Evolutionary conservation across 805 yeast genomes (phyloP), one percentile per base, ranked within the genome.

Genomic region (Deakozyma indianensis): DNA sequence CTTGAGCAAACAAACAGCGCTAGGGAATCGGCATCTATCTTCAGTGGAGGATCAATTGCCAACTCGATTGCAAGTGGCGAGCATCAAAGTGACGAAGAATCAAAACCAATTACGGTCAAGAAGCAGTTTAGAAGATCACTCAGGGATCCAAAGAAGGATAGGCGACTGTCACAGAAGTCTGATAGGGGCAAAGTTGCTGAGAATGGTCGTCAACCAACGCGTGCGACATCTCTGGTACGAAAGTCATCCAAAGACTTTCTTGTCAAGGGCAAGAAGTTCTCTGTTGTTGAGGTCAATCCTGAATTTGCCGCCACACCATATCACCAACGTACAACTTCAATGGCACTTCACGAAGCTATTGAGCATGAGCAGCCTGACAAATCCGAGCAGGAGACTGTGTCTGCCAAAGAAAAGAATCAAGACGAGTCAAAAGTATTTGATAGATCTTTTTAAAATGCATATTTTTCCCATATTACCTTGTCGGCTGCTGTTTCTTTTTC

Each of bases 401-500:
- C 14, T 20, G 9, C 21, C n/a, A 25, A 41, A 20, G 7, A 21
- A 35, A 11, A 25, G 23, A 4, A n/a, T 25, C 28, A 25, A 25
- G 28, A 41, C 14, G 28, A 25, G 28, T 7, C 7, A 14, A 25
- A 25, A 25, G 28, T 25, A 25, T 7, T 25, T 9, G 14, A 9
- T 7, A 7, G 14, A 25, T 25, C 7, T 7, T 25, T 25, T 25
- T 25, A 7, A 25, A 9, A 25, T 25, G 14, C 7, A 7, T 25
- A 9, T 14, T 25, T 25, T 25, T 25, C 7, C 28, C 28, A 14
- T 9, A 9, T 25, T 25, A 25, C 7, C n/a, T n/a, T n/a, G n/a
- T n/a, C n/a, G n/a, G n/a, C n/a, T n/a, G n/a, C 23, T 48, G 41
- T 41, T 53, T 50, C 46, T 50, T 51, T 41, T 70, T 71, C 51